Base-by-base conservation (phyloP, 345 rosid species). In the Boechera retrofracta region DNA sequence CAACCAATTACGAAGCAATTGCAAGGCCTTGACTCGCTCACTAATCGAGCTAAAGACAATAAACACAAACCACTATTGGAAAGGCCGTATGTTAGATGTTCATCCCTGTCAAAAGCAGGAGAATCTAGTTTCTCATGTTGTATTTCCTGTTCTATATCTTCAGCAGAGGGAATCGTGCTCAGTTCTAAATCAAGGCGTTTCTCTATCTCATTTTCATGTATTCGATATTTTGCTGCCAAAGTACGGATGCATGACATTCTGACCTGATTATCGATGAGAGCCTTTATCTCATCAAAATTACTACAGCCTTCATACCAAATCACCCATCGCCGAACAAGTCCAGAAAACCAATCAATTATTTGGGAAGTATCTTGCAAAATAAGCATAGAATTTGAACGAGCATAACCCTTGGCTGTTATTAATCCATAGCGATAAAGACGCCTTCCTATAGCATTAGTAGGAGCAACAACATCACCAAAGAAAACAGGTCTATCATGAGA, bases 191-290 rank as follows among this genome's bases (percentile, higher is more conserved):
- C 91, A 80, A 94, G 87, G 57, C 64, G 85, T 71, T 83, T 91
- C 87, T 91, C 97, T 73, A 91, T 83, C 77, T 77, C 82, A 73
- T 64, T 65, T 80, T 94, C 97, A 75, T 87, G 89, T 74, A 86
- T 84, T 65, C 92, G 76, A 73, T 88, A 89, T 73, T 91, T 94
- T 51, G 89, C 82, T 10, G 96, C 98, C 69, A 94, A 84, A 63
- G 98, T 94, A 32, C 89, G 94, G 65, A 91, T 80, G 81, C 98
- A 94, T 35, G 98, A 94, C 81, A 82, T 85, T 75, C 91, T 84
- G 44, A 92, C 82, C 76, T 81, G 80, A 69, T 82, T 71, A 32
- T 77, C 80, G 53, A 94, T 81, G 15, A 90, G 80, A 48, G 54
- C 77, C 85, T 87, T 87, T 69, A 94, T 42, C 75, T 91, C 97